Evolutionary conservation across 345 rosid genomes (phyloP), one percentile per base, ranked within the genome.

Genomic region (Melaleuca quinquenervia): DNA sequence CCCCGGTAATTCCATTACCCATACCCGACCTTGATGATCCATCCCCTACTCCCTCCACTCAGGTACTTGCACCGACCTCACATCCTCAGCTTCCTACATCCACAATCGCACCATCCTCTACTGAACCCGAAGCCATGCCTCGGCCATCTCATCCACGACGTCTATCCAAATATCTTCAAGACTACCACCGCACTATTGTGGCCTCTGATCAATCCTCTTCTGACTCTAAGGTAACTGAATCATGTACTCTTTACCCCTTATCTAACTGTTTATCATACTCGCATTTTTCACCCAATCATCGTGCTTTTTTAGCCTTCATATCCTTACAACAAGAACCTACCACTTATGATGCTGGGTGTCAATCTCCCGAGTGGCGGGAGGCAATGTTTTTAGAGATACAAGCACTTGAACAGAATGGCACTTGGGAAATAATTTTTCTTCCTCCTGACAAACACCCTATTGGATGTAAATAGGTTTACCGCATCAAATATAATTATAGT

Each of bases 71-170:
- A 11, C 20, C 7, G 1, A 44, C 5, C 10, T 41, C 4, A n/a
- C 29, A 7, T 45, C 16, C n/a, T 78, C 10, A 78, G 50, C 50
- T 16, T 24, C 15, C 1, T 44, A 7, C 50, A 20, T 1, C 82
- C 16, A 48, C 0, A 0, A 5, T 11, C 14, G 0, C 24, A 78
- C 14, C 48, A 78, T 41, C 82, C 8, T 12, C 82, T 6, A 78
- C 0, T 41, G 0, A 78, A 13, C 8, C 0, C 1, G 0, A 60
- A 60, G 74, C 36, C n/a, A 20, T 3, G 26, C 82, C 50, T 44
- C 1, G 11, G 1, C 18, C 52, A 41, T 22, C 52, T 80, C 29
- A 0, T 1, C 22, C 10, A 36, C 7, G 52, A 2, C 7, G 4
- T 36, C 52, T 52, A 22, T 8, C 2, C 2, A 0, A 15, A 80